Evolutionary conservation across 208 protist genomes (phyloP).

Genomic region (Crithidia thermophila): DNA sequence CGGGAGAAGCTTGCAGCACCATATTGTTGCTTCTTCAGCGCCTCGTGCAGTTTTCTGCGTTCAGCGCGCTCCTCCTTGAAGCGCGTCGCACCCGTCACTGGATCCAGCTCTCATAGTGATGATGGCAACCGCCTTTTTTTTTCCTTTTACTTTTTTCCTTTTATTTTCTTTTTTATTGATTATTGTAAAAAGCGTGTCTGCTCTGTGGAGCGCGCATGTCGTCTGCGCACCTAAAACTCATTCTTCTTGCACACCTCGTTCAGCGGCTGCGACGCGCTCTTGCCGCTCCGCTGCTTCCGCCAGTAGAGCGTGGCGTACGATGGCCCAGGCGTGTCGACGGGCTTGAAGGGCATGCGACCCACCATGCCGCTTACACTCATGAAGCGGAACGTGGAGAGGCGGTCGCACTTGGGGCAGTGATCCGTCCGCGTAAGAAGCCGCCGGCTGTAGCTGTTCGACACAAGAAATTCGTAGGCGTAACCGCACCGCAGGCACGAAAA

Average conservation of each 20-base stretch:
- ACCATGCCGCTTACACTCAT: constrained; percentile 84
- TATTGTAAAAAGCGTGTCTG: neutral
- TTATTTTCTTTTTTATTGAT: neutral
- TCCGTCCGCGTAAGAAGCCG: constrained; percentile 55
- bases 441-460: constrained; percentile 66
- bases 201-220: too few relatives aligned
- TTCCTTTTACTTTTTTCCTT: neutral
- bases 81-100: too few relatives aligned
- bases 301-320: constrained; percentile 81
- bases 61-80: too few relatives aligned
- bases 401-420: constrained; percentile 74
- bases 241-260: constrained; percentile 59
- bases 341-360: constrained; percentile 68
- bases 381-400: constrained; percentile 65
- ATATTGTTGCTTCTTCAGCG: too few relatives aligned
- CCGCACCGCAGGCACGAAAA: constrained; percentile 79
- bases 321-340: constrained; percentile 54
- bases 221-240: constrained; percentile 41
- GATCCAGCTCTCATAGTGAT: too few relatives aligned
- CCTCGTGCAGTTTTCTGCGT: too few relatives aligned
- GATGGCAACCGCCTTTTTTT: too few relatives aligned
- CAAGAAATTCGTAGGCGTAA: constrained; percentile 80
- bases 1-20: neutral
- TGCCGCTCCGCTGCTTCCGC: constrained; percentile 61
- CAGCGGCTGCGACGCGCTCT: constrained; percentile 49